Percentiles rank a stretch among this genome's conserved stretches.
Evolutionary conservation across 179 eudicot species (phyloP).

Genomic region (Beta corolliflora): DNA sequence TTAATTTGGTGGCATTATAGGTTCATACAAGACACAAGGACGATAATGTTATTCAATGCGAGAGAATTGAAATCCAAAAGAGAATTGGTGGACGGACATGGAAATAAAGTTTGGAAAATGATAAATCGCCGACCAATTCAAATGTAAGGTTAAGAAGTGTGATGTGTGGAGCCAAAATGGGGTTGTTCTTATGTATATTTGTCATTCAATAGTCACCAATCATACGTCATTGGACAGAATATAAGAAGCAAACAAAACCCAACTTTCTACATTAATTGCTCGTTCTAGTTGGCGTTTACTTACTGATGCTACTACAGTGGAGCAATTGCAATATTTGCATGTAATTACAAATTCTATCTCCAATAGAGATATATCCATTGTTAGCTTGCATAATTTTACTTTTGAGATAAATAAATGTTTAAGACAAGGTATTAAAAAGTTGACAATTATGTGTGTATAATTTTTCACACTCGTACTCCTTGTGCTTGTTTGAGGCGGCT

Average conservation of each 20-base stretch:
- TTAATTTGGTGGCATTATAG: no score
- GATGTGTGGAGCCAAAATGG: constrained; percentile 27
- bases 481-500: no score
- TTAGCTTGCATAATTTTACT: no score
- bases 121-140: constrained; percentile 28
- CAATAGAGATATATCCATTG: no score
- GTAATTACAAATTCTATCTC: no score
- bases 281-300: background rate
- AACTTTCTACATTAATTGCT: constrained; percentile 24
- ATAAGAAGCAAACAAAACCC: constrained; percentile 11
- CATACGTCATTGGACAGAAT: background rate
- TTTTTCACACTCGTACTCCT: no score
- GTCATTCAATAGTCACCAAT: constrained; percentile 14
- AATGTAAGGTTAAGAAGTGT: constrained; percentile 19
- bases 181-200: background rate
- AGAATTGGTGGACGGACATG: constrained; percentile 8
- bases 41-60: constrained; percentile 1
- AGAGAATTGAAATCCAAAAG: constrained; percentile 23
- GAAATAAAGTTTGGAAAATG: background rate
- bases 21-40: background rate
- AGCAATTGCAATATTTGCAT: no score
- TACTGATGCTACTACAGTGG: background rate
- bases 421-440: no score
- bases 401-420: no score
- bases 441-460: no score